phyloP scores from a whole-genome alignment of 768 basidiomycete genomes.

The Tylopilus sp. region DNA sequence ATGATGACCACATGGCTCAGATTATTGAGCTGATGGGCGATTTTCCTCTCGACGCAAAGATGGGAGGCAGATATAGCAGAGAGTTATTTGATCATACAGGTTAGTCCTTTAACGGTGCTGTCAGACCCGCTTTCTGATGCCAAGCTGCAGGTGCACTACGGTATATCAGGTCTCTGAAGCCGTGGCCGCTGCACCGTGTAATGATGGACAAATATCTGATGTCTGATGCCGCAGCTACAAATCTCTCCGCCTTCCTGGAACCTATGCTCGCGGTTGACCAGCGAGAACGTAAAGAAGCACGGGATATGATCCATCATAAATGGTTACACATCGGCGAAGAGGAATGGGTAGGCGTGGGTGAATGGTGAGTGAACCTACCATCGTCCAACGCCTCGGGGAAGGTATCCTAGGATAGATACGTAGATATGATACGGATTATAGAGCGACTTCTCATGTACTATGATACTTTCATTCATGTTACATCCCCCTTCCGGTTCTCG shows the following conservation, averaged over 20 bases:
- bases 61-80: constrained; percentile 79
- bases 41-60: constrained; percentile 66
- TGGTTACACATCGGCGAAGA: constrained; percentile 57
- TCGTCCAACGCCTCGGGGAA: neutral
- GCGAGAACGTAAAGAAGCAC: constrained; percentile 63
- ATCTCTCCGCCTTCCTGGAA: constrained; percentile 63
- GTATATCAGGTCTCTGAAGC: constrained; percentile 71
- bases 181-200: constrained; percentile 79
- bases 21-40: constrained; percentile 90
- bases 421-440: constrained; percentile 7
- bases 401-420: constrained; percentile 1
- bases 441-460: constrained; percentile 4
- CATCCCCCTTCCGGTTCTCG: neutral
- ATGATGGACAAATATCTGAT: constrained; percentile 89
- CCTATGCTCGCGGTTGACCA: constrained; percentile 77
- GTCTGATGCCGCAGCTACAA: constrained; percentile 50
- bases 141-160: constrained; percentile 53
- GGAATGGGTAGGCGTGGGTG: constrained; percentile 24
- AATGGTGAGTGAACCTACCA: constrained; percentile 25
- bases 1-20: constrained; percentile 96
- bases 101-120: constrained; percentile 27
- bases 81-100: constrained; percentile 80
- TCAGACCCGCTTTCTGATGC: constrained; percentile 3
- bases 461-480: constrained; percentile 6
- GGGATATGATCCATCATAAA: constrained; percentile 68